Base-by-base conservation (phyloP, 768 basidiomycete species). In the Hypholoma sublateritium region DNA sequence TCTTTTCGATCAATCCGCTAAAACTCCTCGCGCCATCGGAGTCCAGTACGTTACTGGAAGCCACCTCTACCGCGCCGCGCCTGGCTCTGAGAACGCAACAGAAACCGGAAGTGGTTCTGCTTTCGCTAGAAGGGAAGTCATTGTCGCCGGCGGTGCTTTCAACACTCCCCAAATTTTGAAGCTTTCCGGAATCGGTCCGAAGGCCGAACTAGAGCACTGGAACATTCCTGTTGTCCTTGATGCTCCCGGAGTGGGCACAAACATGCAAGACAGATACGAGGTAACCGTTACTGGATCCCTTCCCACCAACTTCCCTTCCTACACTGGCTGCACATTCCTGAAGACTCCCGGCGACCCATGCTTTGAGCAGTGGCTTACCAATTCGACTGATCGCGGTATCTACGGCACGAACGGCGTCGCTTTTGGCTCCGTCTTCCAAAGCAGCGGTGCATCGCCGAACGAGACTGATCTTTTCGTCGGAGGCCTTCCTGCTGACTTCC, bases 261-360 rank as follows among this genome's bases (percentile, higher is more conserved):
- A 48, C 46, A 48, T 48, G 46, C 46, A 48, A 13, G 46, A 32
- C n/a, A 48, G 46, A 48, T 48, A 48, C 24, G 46, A 48, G 25
- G 46, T 48, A 14, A 32, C 24, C 25, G 46, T 48, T 24, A 32
- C 28, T 14, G 25, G 25, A 11, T 28, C 25, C 25, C n/a, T 16
- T n/a, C 24, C 24, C 46, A n/a, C 12, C 6, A 16, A 48, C 28
- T 48, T 48, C 28, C n/a, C 14, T n/a, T 22, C 28, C 28, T 34
- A 9, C 25, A 34, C 28, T 13, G 25, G 14, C 5, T 48, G 28
- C 47, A 48, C 28, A 9, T 48, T 48, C 28, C 13, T 48, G 14
- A 48, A 25, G 16, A 48, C 13, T 41, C n/a, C 24, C 2, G 25
- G 25, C 47, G 47, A 48, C 17, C 14, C 28, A 5, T 48, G 28